A percentile compares a stretch with the other conserved stretches of the same genome.
Evolutionary conservation across 2,329 filamentous ascomycete species (phyloP).

Genomic region (Bipolaris victoriae): DNA sequence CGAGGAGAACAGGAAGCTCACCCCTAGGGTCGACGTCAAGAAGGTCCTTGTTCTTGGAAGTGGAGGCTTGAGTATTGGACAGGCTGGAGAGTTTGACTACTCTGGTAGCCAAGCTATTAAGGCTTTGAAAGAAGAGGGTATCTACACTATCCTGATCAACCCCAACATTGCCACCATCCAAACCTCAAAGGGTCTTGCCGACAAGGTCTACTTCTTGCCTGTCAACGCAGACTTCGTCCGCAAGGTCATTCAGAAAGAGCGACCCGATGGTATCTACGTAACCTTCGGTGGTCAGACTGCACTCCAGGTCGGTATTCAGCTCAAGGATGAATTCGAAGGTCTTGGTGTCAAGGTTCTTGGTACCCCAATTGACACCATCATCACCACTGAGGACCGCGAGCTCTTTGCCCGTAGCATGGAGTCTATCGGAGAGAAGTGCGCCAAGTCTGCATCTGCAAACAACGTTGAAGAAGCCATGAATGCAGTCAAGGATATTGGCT

Average conservation of each 20-base stretch:
- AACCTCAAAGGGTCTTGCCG: constrained; percentile 94
- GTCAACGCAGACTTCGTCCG: constrained; percentile 97
- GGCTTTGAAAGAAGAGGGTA: constrained; percentile 95
- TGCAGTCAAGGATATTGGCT: constrained; percentile 91
- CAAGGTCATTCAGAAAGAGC: constrained; percentile 94
- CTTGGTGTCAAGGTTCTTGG: constrained; percentile 94
- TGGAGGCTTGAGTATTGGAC: constrained; percentile 94
- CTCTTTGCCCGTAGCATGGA: constrained; percentile 98
- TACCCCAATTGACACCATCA: constrained; percentile 96
- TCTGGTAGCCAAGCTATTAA: constrained; percentile 99
- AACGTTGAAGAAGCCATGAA: constrained; percentile 85
- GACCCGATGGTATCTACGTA: constrained; percentile 94
- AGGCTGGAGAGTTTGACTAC: constrained; percentile 98
- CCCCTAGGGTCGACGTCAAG: constrained; percentile 84
- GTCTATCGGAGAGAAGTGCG: constrained; percentile 95
- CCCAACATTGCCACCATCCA: constrained; percentile 99
- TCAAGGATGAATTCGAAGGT: constrained; percentile 93
- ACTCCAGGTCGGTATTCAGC: constrained; percentile 92
- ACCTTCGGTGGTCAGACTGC: constrained; percentile 98
- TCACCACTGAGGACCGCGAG: constrained; percentile 97
- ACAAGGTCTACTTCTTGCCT: constrained; percentile 98
- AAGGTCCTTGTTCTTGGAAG: constrained; percentile 94
- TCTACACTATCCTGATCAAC: constrained; percentile 98
- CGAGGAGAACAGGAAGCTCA: constrained; percentile 75
- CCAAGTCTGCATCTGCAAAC: constrained; percentile 92